Evolutionary conservation across 2,329 filamentous ascomycete genomes (phyloP).

Genomic region (Zalaria sp.): DNA sequence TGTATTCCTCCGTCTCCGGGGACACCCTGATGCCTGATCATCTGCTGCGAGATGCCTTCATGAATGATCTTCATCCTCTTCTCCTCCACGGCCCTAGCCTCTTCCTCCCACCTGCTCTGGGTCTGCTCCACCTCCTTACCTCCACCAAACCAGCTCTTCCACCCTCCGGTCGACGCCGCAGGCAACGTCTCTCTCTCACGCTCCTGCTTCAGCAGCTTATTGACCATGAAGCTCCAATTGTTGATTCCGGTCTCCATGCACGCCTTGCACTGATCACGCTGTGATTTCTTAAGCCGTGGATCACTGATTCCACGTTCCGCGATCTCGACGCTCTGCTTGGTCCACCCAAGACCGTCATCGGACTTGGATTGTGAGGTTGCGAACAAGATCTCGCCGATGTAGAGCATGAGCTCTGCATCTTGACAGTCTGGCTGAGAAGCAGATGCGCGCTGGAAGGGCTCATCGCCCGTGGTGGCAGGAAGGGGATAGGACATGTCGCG

Average conservation of each 20-base stretch:
- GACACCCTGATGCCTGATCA: conserved; percentile 6
- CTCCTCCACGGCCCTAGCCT: conserved; percentile 7
- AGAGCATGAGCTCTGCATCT: conserved; percentile 73
- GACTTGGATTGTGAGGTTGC: conserved; percentile 39
- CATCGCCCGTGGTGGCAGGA: conserved; percentile 55
- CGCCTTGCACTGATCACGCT: conserved; percentile 53
- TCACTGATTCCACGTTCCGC: background rate
- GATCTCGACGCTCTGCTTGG: conserved; percentile 20
- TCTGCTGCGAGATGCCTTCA: conserved; percentile 9
- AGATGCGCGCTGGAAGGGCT: conserved; percentile 48
- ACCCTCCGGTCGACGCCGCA: conserved; percentile 3
- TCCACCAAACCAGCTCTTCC: conserved; percentile 8
- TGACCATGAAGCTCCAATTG: conserved; percentile 76
- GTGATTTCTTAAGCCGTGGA: conserved; percentile 13
- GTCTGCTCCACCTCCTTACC: conserved; percentile 8
- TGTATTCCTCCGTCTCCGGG: background rate
- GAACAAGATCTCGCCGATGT: conserved; percentile 89
- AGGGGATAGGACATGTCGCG: conserved; percentile 44
- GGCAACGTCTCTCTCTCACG: conserved; percentile 13
- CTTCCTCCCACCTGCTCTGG: conserved; percentile 1
- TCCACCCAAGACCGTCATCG: conserved; percentile 75
- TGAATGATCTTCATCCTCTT: conserved; percentile 11
- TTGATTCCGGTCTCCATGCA: conserved; percentile 63
- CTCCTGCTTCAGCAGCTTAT: conserved; percentile 39
- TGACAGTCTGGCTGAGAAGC: conserved; percentile 52